These are phyloP conservation scores for Mitragyna speciosa DNA, from an alignment of 257 asterid species.

Conservation along the genomic window DNA sequence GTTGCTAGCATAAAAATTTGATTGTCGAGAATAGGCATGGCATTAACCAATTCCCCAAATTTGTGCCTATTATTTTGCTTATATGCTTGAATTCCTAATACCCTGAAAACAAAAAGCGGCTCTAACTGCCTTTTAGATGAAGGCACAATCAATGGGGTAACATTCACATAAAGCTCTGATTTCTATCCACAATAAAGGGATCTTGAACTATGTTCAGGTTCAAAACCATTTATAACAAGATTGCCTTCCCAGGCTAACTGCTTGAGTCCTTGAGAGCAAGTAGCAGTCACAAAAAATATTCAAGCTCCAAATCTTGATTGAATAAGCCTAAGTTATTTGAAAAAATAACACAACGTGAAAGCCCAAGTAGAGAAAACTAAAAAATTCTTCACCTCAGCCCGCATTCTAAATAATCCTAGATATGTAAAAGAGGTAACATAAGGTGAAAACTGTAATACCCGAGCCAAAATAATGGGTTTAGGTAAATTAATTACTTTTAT, in stretches of 20 bases:
- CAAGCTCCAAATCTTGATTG: not conserved
- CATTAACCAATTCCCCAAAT: not conserved
- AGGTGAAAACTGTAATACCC: not conserved
- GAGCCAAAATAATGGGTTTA: no score
- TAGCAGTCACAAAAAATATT: not conserved
- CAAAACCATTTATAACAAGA: not conserved
- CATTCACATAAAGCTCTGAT: not conserved
- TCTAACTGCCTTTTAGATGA: not conserved
- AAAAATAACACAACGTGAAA: not conserved
- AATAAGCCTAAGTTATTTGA: not conserved
- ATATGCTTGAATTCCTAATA: not conserved
- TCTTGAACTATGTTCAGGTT: not conserved
- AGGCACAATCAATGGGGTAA: constrained; percentile 1
- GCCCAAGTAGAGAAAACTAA: not conserved
- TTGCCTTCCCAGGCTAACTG: not conserved
- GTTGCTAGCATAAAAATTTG: not conserved
- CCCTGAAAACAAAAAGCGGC: not conserved
- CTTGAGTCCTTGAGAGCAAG: not conserved
- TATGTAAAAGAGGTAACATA: not conserved
- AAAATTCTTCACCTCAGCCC: not conserved
- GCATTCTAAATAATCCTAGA: not conserved
- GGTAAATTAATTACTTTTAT: no score
- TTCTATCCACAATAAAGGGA: not conserved
- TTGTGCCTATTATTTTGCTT: not conserved
- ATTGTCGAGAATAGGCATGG: not conserved